Conservation (phyloP, 2,329 filamentous ascomycete genomes). For the Hypomyces rosellus region DNA sequence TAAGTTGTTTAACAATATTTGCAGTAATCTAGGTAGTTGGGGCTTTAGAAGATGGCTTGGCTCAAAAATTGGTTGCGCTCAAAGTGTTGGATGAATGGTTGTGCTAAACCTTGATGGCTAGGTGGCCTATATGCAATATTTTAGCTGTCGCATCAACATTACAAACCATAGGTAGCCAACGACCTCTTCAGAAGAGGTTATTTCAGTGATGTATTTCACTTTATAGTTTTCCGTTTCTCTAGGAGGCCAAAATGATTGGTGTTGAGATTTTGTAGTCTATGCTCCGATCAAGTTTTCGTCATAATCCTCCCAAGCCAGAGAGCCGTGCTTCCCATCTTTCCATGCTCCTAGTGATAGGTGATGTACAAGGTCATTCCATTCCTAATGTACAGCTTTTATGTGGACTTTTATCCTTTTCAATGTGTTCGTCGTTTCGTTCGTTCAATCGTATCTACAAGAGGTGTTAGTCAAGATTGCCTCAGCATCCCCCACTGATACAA, state of each 20-base stretch:
- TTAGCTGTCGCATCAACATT: too few relatives aligned
- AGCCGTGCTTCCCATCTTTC: slow-evolving; percentile 3
- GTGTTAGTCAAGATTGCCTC: background rate
- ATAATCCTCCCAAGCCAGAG: slow-evolving; percentile 11
- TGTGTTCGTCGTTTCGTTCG: background rate
- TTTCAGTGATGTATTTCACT: background rate
- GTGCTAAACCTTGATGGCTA: too few relatives aligned
- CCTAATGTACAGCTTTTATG: background rate
- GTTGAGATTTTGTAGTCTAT: slow-evolving; percentile 13
- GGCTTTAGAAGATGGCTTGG: too few relatives aligned
- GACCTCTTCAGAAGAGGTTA: too few relatives aligned
- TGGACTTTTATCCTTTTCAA: background rate
- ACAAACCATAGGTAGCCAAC: too few relatives aligned
- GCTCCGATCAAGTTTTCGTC: slow-evolving; percentile 6
- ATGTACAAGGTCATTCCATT: slow-evolving; percentile 9
- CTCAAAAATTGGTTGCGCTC: too few relatives aligned
- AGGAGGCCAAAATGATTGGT: slow-evolving; percentile 1
- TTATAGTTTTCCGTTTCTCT: background rate
- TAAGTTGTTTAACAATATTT: too few relatives aligned
- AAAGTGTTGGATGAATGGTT: too few relatives aligned
- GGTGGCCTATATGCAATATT: too few relatives aligned
- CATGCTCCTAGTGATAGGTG: slow-evolving; percentile 2
- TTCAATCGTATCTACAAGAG: slow-evolving; percentile 5
- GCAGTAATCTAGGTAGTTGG: too few relatives aligned
- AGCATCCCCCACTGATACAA: background rate